phyloP scores from a whole-genome alignment of 2,329 filamentous ascomycete genomes.

The Ceratocystis diversiconidia region DNA sequence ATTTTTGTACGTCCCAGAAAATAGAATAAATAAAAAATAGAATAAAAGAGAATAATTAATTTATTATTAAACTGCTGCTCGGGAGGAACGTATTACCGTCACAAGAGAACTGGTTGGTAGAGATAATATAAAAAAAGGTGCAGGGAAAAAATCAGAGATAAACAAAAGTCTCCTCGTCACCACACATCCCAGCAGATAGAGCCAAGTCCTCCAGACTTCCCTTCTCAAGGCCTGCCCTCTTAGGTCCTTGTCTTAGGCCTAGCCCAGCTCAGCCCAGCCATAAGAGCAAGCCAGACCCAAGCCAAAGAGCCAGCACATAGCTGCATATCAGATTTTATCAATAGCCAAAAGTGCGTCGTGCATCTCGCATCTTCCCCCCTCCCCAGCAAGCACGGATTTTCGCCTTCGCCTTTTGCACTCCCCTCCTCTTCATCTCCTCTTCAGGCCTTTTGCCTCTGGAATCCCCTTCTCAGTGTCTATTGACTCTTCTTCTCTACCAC shows the following conservation, averaged over 20 bases:
- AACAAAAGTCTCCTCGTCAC: neutral
- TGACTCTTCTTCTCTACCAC: neutral
- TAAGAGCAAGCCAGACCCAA: neutral
- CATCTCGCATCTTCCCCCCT: neutral
- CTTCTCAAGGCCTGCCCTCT: too few species aligned
- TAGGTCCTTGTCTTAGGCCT: too few species aligned
- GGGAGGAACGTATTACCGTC: slow-evolving; percentile 4
- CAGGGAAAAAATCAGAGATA: neutral
- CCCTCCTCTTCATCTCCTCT: neutral
- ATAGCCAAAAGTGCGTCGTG: neutral
- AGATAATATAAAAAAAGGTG: neutral
- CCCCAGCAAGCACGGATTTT: neutral
- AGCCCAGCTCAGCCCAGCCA: neutral
- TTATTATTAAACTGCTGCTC: neutral
- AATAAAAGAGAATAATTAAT: neutral
- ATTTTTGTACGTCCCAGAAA: slow-evolving; percentile 6
- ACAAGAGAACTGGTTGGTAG: neutral
- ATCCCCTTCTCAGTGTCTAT: neutral
- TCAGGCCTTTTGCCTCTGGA: neutral
- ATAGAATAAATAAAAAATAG: neutral
- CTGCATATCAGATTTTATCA: slow-evolving; percentile 1
- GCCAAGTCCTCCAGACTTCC: too few species aligned
- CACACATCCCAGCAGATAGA: neutral
- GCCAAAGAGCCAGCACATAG: slow-evolving; percentile 1
- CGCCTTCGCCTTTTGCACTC: neutral